A percentile compares a stretch with the other conserved stretches of the same genome.
These are phyloP conservation scores for Botrytis elliptica DNA, from an alignment of 2,329 filamentous ascomycete species.

Conservation along the genomic window DNA sequence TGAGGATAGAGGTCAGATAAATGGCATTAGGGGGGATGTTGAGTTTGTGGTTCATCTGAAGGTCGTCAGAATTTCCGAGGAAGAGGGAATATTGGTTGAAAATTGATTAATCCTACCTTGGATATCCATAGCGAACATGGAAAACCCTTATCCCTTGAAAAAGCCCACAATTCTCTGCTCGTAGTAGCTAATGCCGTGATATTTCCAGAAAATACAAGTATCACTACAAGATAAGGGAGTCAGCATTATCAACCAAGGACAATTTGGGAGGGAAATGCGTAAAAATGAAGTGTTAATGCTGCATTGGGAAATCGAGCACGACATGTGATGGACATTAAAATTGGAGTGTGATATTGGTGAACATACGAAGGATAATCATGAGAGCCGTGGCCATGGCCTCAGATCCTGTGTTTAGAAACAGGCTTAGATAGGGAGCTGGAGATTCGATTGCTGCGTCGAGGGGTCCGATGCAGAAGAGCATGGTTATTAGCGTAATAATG, in stretches of 20 bases:
- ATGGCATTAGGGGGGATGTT: constrained; percentile 32
- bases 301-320: background rate
- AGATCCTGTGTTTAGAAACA: constrained; percentile 47
- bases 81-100: background rate
- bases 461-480: constrained; percentile 41
- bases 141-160: constrained; percentile 35
- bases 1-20: constrained; percentile 29
- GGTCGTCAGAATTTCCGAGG: background rate
- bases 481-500: constrained; percentile 41
- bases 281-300: background rate
- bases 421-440: constrained; percentile 42
- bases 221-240: constrained; percentile 24
- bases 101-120: constrained; percentile 32
- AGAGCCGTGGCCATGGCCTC: constrained; percentile 47
- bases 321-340: background rate
- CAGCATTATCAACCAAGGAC: background rate
- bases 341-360: background rate
- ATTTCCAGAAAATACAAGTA: constrained; percentile 42
- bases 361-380: constrained; percentile 43
- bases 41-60: constrained; percentile 39
- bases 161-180: constrained; percentile 45
- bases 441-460: constrained; percentile 45
- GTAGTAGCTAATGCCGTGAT: constrained; percentile 42
- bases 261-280: background rate
- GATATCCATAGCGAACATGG: constrained; percentile 42